These are phyloP conservation scores for Aotearoamyces nothofagi DNA, from an alignment of 2,329 filamentous ascomycete genomes.

Conservation along the genomic window DNA sequence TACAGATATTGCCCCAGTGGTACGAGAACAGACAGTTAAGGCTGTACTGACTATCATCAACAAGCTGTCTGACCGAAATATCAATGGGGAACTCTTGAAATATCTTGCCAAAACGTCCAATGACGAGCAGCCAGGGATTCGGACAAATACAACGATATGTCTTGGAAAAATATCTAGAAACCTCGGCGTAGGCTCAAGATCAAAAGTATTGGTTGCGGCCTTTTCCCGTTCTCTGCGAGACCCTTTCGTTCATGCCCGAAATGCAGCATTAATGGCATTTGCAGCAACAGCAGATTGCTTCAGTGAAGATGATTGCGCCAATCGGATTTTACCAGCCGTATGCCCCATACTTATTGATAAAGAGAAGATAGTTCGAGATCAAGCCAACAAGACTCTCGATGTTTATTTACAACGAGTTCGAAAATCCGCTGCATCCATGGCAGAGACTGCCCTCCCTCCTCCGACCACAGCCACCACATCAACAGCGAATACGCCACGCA, in stretches of 20 bases:
- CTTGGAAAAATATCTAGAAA: slow-evolving; percentile 91
- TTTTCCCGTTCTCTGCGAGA: slow-evolving; percentile 82
- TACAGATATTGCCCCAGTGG: slow-evolving; percentile 76
- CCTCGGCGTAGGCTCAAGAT: slow-evolving; percentile 59
- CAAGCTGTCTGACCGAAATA: slow-evolving; percentile 81
- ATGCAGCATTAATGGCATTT: slow-evolving; percentile 75
- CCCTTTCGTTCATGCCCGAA: slow-evolving; percentile 87
- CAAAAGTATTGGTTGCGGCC: slow-evolving; percentile 85
- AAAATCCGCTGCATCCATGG: slow-evolving; percentile 63
- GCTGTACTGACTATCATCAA: slow-evolving; percentile 75
- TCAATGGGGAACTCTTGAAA: slow-evolving; percentile 85
- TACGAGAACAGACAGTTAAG: slow-evolving; percentile 92
- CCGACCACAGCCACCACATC: slow-evolving; percentile 31
- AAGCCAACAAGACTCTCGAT: slow-evolving; percentile 80
- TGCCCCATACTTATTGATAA: slow-evolving; percentile 83
- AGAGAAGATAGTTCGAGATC: slow-evolving; percentile 86
- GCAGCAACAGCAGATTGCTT: slow-evolving; percentile 78
- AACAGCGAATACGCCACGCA: slow-evolving; percentile 43
- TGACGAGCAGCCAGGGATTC: slow-evolving; percentile 91
- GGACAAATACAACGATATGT: slow-evolving; percentile 96
- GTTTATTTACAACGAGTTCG: slow-evolving; percentile 70
- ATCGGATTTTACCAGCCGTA: slow-evolving; percentile 67
- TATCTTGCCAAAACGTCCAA: slow-evolving; percentile 93
- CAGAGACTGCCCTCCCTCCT: slow-evolving; percentile 64
- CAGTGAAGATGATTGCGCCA: slow-evolving; percentile 76